phyloP scores from a whole-genome alignment of 257 asterid species.

The Parsonsia alboflavescens region DNA sequence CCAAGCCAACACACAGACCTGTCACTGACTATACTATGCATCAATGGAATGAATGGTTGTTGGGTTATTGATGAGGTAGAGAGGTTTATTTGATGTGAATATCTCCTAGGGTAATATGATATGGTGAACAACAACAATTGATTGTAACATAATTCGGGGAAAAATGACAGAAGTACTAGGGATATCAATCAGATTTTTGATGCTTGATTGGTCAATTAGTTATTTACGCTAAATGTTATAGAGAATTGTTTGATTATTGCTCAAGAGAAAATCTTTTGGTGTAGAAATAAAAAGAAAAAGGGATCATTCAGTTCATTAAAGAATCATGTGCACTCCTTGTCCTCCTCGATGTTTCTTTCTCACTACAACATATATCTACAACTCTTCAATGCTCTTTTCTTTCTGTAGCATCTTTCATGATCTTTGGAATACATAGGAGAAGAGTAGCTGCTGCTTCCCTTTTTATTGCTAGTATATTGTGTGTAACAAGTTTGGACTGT shows the following conservation, averaged over 20 bases:
- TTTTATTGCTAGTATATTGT: background rate
- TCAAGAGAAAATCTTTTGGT: background rate
- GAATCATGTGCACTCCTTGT: background rate
- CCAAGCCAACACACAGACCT: no score
- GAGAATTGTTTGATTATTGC: background rate
- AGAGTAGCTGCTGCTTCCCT: background rate
- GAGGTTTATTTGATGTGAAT: background rate
- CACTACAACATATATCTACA: background rate
- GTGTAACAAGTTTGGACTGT: background rate
- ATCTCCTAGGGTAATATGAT: background rate
- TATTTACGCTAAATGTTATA: background rate
- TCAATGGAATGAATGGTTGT: background rate
- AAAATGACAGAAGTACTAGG: background rate
- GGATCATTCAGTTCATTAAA: background rate
- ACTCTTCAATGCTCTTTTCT: background rate
- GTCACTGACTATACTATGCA: background rate
- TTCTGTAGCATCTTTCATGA: background rate
- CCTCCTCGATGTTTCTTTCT: background rate
- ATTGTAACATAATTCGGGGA: background rate
- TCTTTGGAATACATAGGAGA: background rate
- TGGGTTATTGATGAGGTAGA: background rate
- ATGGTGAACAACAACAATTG: background rate
- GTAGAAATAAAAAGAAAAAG: background rate
- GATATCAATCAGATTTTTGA: background rate
- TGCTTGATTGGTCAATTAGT: background rate